Conservation (phyloP, 169 alveolate genomes). For the Eimeria maxima region DNA sequence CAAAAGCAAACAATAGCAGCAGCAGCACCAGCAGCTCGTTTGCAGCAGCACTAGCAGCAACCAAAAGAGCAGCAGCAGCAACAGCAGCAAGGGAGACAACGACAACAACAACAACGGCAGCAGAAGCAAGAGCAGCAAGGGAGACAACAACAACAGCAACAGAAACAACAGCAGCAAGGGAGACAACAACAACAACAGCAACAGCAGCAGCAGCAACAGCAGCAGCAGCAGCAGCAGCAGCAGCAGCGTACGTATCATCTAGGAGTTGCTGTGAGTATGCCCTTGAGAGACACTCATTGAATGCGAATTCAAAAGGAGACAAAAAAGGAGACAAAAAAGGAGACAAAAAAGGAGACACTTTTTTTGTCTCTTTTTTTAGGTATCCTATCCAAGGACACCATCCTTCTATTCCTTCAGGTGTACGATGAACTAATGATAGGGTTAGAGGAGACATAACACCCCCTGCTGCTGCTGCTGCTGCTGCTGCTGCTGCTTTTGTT, state of each 20-base stretch:
- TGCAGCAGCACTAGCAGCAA: neutral
- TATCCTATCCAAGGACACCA: neutral
- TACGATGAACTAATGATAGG: neutral
- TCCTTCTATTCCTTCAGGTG: constrained; percentile 15
- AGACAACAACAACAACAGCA: neutral
- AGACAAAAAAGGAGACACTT: no score
- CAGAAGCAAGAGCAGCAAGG: no score
- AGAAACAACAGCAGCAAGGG: no score
- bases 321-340: neutral
- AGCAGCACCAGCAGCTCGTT: no score
- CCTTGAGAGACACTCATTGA: constrained; percentile 16
- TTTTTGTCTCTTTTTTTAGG: no score
- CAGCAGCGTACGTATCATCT: constrained; percentile 38
- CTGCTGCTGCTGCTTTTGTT: constrained; percentile 19
- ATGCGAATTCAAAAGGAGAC: neutral
- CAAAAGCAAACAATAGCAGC: neutral
- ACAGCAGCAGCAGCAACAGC: neutral
- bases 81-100: no score
- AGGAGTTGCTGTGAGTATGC: constrained; percentile 17
- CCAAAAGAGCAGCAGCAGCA: neutral
- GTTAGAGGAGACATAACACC: neutral
- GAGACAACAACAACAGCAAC: no score
- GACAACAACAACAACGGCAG: no score
- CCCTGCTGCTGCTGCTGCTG: constrained; percentile 1
- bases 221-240: constrained; percentile 5